These are phyloP conservation scores for Fennellomyces sp. DNA, from an alignment of 371 early-diverging fungal species.

Conservation along the genomic window DNA sequence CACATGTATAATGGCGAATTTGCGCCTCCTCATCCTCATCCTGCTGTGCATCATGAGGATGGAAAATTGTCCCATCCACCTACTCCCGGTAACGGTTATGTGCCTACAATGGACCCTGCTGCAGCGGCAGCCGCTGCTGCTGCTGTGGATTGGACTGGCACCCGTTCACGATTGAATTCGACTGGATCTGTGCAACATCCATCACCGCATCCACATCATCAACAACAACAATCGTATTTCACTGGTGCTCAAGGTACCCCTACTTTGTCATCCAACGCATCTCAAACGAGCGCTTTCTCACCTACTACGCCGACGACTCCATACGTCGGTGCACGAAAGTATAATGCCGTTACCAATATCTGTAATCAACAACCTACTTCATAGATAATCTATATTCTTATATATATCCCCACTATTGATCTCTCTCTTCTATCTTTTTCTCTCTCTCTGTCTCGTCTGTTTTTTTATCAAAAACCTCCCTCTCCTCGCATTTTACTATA, in stretches of 20 bases:
- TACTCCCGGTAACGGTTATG: not conserved
- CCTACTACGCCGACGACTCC: conserved; percentile 25
- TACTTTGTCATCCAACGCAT: conserved; percentile 19
- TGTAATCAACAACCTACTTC: conserved; percentile 8
- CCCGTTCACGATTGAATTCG: conserved; percentile 18
- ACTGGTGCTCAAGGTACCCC: not conserved
- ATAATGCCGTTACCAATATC: conserved; percentile 5
- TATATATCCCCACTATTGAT: not conserved
- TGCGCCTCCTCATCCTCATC: not conserved
- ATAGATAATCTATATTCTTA: not conserved
- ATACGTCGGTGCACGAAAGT: conserved; percentile 15
- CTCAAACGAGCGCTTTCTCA: conserved; percentile 22
- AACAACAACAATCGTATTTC: conserved; percentile 12
- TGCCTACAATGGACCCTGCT: conserved; percentile 14
- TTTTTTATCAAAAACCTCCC: not conserved
- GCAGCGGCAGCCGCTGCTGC: conserved; percentile 10
- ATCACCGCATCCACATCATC: not conserved
- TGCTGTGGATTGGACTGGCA: conserved; percentile 10
- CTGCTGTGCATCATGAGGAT: not conserved
- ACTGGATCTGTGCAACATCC: conserved; percentile 7
- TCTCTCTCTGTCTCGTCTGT: not conserved
- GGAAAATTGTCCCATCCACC: not conserved
- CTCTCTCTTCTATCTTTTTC: not conserved
- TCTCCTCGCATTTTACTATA: not conserved
- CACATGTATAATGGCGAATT: not conserved